Conservation (phyloP, 2,329 filamentous ascomycete genomes). For the Venturia nashicola region DNA sequence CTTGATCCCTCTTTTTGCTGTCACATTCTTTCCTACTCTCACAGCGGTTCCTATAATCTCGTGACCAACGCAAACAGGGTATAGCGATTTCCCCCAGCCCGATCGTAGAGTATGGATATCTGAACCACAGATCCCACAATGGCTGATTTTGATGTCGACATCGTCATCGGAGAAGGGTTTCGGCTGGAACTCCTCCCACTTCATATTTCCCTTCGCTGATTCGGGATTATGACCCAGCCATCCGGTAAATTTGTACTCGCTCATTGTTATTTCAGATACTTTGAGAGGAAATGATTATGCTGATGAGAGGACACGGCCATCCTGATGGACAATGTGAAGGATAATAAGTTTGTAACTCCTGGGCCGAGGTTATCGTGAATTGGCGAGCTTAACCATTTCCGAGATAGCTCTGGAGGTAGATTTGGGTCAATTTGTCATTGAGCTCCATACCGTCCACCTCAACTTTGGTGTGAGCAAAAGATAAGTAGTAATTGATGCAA, state of each 20-base stretch:
- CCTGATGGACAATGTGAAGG: neutral
- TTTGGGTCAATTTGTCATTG: too few species aligned
- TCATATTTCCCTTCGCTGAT: slow-evolving; percentile 19
- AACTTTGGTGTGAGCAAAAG: too few species aligned
- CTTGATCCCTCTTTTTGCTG: slow-evolving; percentile 14
- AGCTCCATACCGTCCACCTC: too few species aligned
- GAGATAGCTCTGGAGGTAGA: neutral
- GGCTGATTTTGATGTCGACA: slow-evolving; percentile 21
- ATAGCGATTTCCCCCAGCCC: slow-evolving; percentile 26
- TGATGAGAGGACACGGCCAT: neutral
- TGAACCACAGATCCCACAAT: slow-evolving; percentile 24
- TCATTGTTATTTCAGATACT: neutral
- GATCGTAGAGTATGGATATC: slow-evolving; percentile 26
- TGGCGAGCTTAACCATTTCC: neutral
- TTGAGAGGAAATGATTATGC: neutral
- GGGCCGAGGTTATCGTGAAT: neutral
- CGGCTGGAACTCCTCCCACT: slow-evolving; percentile 14
- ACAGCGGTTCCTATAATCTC: slow-evolving; percentile 29
- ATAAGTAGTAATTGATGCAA: too few species aligned
- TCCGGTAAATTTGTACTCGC: slow-evolving; percentile 4
- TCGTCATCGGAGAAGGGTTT: slow-evolving; percentile 17
- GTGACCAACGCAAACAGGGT: slow-evolving; percentile 30
- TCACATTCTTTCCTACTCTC: slow-evolving; percentile 20
- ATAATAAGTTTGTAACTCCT: neutral
- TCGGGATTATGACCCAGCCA: slow-evolving; percentile 6